phyloP scores from a whole-genome alignment of 148 eudicot genomes.

The Fallopia convolvulus region DNA sequence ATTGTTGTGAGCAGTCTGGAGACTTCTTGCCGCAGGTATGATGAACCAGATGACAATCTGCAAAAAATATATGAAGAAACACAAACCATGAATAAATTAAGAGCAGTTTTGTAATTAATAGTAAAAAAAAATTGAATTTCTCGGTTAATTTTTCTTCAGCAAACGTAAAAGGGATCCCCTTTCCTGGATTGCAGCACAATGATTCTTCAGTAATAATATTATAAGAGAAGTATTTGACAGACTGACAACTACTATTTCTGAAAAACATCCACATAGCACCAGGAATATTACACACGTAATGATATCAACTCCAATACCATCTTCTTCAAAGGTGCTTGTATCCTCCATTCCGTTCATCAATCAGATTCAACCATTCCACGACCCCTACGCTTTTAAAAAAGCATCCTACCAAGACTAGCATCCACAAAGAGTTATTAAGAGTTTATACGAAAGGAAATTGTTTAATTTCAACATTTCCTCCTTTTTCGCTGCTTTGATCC shows the following conservation, averaged over 20 bases:
- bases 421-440: background rate
- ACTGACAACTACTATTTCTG: background rate
- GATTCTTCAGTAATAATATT: background rate
- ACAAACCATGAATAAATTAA: background rate
- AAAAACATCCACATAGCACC: background rate
- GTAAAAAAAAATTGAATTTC: background rate
- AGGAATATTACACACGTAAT: background rate
- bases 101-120: background rate
- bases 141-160: background rate
- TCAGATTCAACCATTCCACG: background rate
- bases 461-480: background rate
- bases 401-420: background rate
- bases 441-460: background rate
- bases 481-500: background rate
- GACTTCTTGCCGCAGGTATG: conserved; percentile 74
- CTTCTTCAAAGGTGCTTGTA: background rate
- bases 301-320: background rate
- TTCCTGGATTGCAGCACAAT: conserved; percentile 1
- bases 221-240: background rate
- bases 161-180: background rate
- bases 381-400: background rate
- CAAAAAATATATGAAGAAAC: conserved; percentile 10
- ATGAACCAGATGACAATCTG: conserved; percentile 97
- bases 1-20: conserved; percentile 70
- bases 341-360: background rate